These are phyloP conservation scores for Phellinidium pouzarii DNA, from an alignment of 1,284 basidiomycete species.

Conservation along the genomic window DNA sequence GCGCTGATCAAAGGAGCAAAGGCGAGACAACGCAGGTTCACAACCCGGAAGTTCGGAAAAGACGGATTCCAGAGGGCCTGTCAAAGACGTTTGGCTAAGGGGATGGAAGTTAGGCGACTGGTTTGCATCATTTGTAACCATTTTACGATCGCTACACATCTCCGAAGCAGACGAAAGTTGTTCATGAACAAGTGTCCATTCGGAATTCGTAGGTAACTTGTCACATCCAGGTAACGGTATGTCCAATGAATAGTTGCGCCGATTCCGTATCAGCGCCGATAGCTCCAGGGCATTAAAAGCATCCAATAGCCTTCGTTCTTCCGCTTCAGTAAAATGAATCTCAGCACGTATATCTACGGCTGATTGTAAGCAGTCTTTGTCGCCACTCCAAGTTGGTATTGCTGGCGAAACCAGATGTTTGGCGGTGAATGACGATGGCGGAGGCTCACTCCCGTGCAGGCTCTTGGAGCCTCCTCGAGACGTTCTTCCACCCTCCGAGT, in stretches of 20 bases:
- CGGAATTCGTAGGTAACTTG: constrained; percentile 24
- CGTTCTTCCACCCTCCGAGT: constrained; percentile 6
- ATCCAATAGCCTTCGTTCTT: constrained; percentile 59
- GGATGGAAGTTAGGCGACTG: background rate
- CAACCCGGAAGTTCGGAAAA: background rate
- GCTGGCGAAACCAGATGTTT: background rate
- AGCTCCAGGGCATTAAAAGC: constrained; percentile 72
- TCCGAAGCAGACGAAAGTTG: constrained; percentile 1
- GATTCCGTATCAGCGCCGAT: constrained; percentile 48
- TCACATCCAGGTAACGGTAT: constrained; percentile 18
- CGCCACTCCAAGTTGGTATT: constrained; percentile 19
- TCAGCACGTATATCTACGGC: constrained; percentile 57
- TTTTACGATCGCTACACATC: background rate
- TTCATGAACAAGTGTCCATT: constrained; percentile 32
- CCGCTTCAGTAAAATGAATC: constrained; percentile 59
- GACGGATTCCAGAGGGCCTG: background rate
- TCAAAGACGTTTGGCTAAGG: background rate
- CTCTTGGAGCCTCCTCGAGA: constrained; percentile 8
- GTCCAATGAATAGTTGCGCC: constrained; percentile 34
- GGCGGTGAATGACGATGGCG: constrained; percentile 15
- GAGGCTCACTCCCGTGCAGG: constrained; percentile 3
- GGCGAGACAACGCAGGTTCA: background rate
- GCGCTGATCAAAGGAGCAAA: no score
- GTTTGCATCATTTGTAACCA: background rate
- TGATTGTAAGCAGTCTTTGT: constrained; percentile 49